Conservation (phyloP, 1,284 basidiomycete species). For the Microbotryomycetes sp. region DNA sequence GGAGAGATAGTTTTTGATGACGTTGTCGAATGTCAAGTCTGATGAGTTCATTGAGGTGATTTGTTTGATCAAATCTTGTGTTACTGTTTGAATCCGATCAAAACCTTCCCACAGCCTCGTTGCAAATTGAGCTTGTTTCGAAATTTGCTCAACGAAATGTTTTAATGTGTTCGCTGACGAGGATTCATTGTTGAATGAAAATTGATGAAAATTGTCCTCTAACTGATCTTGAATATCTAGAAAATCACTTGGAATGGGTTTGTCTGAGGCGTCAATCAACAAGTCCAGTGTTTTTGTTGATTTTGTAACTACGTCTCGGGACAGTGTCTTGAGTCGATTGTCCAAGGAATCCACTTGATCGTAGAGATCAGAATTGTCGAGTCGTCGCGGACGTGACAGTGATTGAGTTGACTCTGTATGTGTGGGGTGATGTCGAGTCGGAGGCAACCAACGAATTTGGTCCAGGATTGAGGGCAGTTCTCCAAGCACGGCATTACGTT, state of each 20-base stretch:
- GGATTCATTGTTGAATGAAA: too few relatives aligned
- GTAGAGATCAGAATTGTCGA: neutral
- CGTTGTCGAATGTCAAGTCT: neutral
- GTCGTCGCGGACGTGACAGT: neutral
- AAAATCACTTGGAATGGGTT: constrained; percentile 26
- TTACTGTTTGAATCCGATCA: too few relatives aligned
- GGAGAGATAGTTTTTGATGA: neutral
- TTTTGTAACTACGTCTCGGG: neutral
- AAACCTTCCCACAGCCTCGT: neutral
- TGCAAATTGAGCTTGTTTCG: neutral
- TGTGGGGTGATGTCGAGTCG: too few relatives aligned
- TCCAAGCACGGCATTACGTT: constrained; percentile 5
- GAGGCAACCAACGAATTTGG: constrained; percentile 8
- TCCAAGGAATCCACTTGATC: neutral
- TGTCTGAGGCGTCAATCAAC: constrained; percentile 26
- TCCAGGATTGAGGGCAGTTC: constrained; percentile 16
- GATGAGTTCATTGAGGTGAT: neutral
- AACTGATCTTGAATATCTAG: constrained; percentile 34
- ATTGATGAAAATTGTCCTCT: constrained; percentile 20
- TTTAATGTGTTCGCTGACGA: too few relatives aligned
- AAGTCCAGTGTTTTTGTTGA: constrained; percentile 24
- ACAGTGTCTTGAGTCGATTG: neutral
- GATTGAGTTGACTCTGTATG: neutral
- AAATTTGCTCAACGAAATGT: neutral
- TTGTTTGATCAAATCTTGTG: neutral